phyloP scores from a whole-genome alignment of 495 filamentous ascomycete genomes.

The Neurospora intermedia region DNA sequence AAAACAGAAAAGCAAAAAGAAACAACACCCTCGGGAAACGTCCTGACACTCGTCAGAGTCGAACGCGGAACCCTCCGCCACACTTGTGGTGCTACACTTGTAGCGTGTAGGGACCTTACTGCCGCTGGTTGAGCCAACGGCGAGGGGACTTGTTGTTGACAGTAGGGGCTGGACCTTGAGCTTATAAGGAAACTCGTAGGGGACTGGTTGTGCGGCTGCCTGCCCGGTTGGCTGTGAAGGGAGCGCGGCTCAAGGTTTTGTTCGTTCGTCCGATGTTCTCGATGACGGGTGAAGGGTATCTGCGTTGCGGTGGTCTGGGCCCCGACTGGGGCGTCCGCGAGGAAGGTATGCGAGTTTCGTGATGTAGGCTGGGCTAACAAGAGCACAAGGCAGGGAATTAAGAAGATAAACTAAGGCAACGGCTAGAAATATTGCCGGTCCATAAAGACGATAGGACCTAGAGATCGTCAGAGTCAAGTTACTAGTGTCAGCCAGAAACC shows the following conservation, averaged over 20 bases:
- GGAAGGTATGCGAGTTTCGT: not conserved
- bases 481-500: not conserved
- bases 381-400: not conserved
- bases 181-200: not conserved
- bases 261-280: not conserved
- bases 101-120: not conserved
- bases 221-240: not conserved
- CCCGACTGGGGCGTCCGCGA: not conserved
- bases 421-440: not conserved
- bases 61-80: not conserved
- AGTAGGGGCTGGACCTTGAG: not conserved
- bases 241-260: not conserved
- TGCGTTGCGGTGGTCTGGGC: not conserved
- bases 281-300: not conserved
- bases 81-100: not conserved
- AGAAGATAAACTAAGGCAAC: not conserved
- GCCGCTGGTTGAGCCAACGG: not conserved
- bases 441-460: not conserved
- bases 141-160: not conserved
- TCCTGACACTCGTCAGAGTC: not conserved
- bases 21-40: not conserved
- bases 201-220: not conserved
- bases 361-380: not conserved
- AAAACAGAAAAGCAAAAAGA: not conserved
- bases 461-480: not conserved